Percentiles rank a stretch among this genome's conserved stretches.
Evolutionary conservation across 2,329 filamentous ascomycete species (phyloP).

Genomic region (Aspergillus fumigatus): DNA sequence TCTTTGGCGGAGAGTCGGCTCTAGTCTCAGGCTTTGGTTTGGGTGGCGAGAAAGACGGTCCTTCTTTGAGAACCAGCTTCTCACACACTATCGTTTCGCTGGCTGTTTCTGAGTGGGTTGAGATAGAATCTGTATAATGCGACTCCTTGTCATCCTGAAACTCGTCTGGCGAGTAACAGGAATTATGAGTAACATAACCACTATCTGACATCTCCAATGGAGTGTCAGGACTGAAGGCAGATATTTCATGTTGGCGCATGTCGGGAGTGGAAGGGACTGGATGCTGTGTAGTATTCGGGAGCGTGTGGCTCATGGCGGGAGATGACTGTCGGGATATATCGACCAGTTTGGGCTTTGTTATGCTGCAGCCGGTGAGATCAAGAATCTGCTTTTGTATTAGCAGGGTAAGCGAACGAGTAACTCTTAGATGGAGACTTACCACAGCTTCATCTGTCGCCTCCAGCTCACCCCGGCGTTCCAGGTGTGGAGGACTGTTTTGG

Average conservation of each 20-base stretch:
- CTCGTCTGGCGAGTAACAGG: slow-evolving; percentile 22
- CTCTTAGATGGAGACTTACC: slow-evolving; percentile 13
- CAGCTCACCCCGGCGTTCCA: slow-evolving; percentile 9
- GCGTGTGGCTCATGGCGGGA: slow-evolving; percentile 21
- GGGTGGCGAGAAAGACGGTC: slow-evolving; percentile 11
- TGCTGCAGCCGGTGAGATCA: slow-evolving; percentile 28
- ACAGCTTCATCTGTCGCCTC: slow-evolving; percentile 20
- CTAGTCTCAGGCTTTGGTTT: slow-evolving; percentile 19
- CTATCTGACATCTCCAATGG: slow-evolving; percentile 34
- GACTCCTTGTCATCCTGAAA: slow-evolving; percentile 23
- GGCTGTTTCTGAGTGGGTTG: slow-evolving; percentile 22
- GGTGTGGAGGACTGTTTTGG: slow-evolving; percentile 4
- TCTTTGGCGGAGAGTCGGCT: slow-evolving; percentile 11
- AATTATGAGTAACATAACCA: slow-evolving; percentile 29
- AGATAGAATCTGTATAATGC: slow-evolving; percentile 24
- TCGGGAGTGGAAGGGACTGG: slow-evolving; percentile 33
- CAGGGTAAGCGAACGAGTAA: neutral
- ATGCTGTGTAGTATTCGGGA: slow-evolving; percentile 21
- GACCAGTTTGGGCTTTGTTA: slow-evolving; percentile 34
- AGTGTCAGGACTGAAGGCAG: slow-evolving; percentile 38
- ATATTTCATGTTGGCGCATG: slow-evolving; percentile 32
- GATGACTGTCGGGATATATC: slow-evolving; percentile 37
- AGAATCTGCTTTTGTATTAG: slow-evolving; percentile 22
- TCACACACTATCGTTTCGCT: slow-evolving; percentile 24
- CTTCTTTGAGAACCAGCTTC: slow-evolving; percentile 14